phyloP scores from a whole-genome alignment of 305 asterid genomes.

The Solanum hybrid region DNA sequence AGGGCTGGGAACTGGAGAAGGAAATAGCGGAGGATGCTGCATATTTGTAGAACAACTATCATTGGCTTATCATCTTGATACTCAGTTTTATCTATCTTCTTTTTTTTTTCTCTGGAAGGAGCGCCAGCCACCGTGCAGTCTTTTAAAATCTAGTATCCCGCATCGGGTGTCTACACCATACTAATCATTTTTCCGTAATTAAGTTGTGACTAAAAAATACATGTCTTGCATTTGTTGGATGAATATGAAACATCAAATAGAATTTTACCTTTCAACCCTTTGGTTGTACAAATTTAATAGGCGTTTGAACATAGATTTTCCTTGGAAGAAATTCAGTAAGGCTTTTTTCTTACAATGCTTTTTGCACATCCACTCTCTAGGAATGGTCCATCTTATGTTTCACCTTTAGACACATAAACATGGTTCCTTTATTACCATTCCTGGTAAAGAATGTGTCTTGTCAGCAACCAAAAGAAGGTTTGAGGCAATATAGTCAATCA shows the following conservation, averaged over 20 bases:
- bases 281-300: too few species aligned
- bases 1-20: constrained; percentile 10
- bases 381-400: neutral
- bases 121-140: neutral
- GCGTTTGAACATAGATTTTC: neutral
- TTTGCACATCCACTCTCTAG: neutral
- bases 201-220: neutral
- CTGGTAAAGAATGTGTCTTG: neutral
- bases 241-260: neutral
- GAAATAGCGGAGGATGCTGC: constrained; percentile 25
- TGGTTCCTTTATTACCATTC: neutral
- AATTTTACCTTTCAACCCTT: neutral
- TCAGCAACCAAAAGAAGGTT: neutral
- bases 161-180: neutral
- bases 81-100: neutral
- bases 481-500: neutral
- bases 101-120: neutral
- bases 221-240: neutral
- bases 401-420: neutral
- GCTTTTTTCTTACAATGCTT: neutral
- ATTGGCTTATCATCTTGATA: constrained; percentile 16
- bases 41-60: constrained; percentile 22
- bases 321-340: neutral
- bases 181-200: neutral
- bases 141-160: neutral